Conservation (phyloP, 2,329 filamentous ascomycete genomes). For the Aureobasidium leucospermi region DNA sequence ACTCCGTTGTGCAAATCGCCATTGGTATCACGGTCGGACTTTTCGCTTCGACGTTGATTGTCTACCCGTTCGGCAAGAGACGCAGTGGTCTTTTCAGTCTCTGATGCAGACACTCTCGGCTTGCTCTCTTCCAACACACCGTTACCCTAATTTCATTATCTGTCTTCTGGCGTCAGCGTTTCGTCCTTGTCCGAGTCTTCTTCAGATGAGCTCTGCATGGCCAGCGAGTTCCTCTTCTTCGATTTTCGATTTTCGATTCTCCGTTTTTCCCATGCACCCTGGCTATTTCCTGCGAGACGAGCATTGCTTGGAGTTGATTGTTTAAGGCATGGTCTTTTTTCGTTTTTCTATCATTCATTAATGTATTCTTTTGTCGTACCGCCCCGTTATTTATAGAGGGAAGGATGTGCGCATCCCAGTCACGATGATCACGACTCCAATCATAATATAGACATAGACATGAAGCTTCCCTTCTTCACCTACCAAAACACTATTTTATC, state of each 20-base stretch:
- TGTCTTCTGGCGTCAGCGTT: too few species aligned
- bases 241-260: too few species aligned
- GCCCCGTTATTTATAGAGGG: neutral
- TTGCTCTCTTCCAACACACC: neutral
- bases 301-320: too few species aligned
- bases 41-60: slow-evolving; percentile 41
- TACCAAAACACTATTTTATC: too few species aligned
- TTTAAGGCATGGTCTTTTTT: neutral
- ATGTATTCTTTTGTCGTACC: neutral
- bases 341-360: neutral
- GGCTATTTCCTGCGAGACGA: too few species aligned
- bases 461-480: neutral
- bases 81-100: slow-evolving; percentile 38
- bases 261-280: too few species aligned
- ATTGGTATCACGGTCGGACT: slow-evolving; percentile 46
- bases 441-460: slow-evolving; percentile 1
- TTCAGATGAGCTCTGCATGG: too few species aligned
- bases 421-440: neutral
- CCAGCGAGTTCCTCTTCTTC: too few species aligned
- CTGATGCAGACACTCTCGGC: slow-evolving; percentile 6
- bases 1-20: slow-evolving; percentile 42
- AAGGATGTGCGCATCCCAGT: neutral
- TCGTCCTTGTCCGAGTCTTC: too few species aligned
- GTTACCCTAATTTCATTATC: too few species aligned
- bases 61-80: slow-evolving; percentile 44